Evolutionary conservation across 345 rosid species (phyloP), one percentile per base, ranked within the genome.

Genomic region (Populus tremula): DNA sequence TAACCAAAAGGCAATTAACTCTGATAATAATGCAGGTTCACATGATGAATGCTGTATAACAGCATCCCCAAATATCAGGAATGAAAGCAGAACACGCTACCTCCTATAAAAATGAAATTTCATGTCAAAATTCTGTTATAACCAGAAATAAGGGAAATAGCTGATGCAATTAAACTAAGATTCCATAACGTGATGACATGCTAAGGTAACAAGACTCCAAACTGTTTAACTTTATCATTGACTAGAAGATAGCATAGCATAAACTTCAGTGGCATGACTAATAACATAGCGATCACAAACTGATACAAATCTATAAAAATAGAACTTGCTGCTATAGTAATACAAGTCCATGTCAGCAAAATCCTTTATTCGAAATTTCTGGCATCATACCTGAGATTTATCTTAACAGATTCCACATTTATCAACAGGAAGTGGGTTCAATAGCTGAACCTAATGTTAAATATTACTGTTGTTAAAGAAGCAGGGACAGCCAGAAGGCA

Each of bases 391-490:
- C 79, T 29, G 36, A 38, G 27, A 18, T 50, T 50, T 71, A 23
- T 64, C 41, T 71, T 38, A 49, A 65, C 59, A 47, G 18, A 50
- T 65, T 71, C 43, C 39, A 9, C 14, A 64, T 27, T 71, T 70
- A 67, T 39, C 76, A 79, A 74, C 11, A 45, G 76, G 70, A 38
- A 62, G 38, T 68, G 20, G 38, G 70, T 63, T 49, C 67, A 23
- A 69, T n/a, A 45, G 71, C 59, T 16, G 67, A 71, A 63, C 53
- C 36, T 81, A 69, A 43, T 53, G 66, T 66, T 70, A 21, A 25
- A 29, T 43, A 69, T 56, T 69, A 73, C 45, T 62, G 68, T 63
- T 39, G 69, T 25, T 31, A 67, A 11, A 70, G 50, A 27, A 70
- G 64, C 36, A 16, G 62, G 36, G 67, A 59, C 47, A 50, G 31